Evolutionary conservation across 768 basidiomycete species (phyloP).

Genomic region (Tephrocybe sp.): DNA sequence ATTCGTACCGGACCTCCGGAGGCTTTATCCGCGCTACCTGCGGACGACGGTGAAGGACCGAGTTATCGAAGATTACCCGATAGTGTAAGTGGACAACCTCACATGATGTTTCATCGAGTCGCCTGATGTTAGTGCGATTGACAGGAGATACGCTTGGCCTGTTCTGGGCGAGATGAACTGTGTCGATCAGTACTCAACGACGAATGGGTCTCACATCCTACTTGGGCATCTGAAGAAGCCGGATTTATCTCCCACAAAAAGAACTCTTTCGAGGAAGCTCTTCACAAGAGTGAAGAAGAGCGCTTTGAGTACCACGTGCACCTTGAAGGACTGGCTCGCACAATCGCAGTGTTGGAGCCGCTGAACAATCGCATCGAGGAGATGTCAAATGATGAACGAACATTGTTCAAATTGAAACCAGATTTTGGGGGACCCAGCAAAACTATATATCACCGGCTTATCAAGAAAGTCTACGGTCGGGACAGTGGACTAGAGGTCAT

Average conservation of each 20-base stretch:
- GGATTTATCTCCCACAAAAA: constrained; percentile 96
- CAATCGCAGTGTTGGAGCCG: constrained; percentile 90
- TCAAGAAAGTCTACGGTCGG: constrained; percentile 92
- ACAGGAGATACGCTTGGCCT: constrained; percentile 86
- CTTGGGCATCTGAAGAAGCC: constrained; percentile 96
- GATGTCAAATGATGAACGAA: constrained; percentile 87
- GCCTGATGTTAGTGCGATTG: constrained; percentile 12
- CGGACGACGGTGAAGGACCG: constrained; percentile 86
- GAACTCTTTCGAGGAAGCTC: constrained; percentile 92
- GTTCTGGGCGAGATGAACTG: constrained; percentile 92
- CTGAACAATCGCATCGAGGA: constrained; percentile 80
- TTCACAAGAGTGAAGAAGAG: constrained; percentile 98
- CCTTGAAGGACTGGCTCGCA: constrained; percentile 86
- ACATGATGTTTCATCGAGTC: constrained; percentile 1
- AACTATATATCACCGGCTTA: constrained; percentile 85
- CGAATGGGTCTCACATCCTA: constrained; percentile 97
- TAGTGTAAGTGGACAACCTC: constrained; percentile 58
- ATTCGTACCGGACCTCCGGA: constrained; percentile 77
- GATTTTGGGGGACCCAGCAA: constrained; percentile 90
- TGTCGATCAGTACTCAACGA: constrained; percentile 97
- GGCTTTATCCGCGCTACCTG: constrained; percentile 73
- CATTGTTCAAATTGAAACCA: constrained; percentile 76
- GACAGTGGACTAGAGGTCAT: constrained; percentile 77
- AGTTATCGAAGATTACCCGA: constrained; percentile 91
- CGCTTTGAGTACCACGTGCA: constrained; percentile 97